These are phyloP conservation scores for Artemisia annua DNA, from an alignment of 129 eudicot genomes.

Conservation along the genomic window DNA sequence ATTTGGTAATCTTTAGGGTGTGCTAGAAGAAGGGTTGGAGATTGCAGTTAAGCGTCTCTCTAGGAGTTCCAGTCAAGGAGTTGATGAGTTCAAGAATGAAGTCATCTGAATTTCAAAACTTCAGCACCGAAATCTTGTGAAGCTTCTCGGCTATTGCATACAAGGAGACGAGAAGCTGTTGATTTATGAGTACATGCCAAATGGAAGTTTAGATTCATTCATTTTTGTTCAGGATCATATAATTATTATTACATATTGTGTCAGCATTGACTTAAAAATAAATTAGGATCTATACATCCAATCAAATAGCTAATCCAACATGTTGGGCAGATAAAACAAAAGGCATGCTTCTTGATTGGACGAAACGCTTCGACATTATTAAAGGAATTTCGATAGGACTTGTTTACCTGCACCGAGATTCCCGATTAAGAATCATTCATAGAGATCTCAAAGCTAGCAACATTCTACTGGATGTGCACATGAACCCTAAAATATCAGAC, in stretches of 20 bases:
- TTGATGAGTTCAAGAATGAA: constrained; percentile 18
- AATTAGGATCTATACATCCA: background rate
- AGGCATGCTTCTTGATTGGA: constrained; percentile 9
- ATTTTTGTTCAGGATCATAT: constrained; percentile 22
- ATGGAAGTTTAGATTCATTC: constrained; percentile 23
- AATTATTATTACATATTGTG: background rate
- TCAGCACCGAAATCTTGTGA: constrained; percentile 24
- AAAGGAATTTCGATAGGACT: constrained; percentile 25
- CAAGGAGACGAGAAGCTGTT: constrained; percentile 12
- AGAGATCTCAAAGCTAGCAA: constrained; percentile 27
- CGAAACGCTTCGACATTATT: constrained; percentile 19
- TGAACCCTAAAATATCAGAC: constrained; percentile 32
- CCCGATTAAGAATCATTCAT: constrained; percentile 26
- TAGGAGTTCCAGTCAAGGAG: constrained; percentile 6
- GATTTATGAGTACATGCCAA: constrained; percentile 20
- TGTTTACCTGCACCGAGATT: constrained; percentile 27
- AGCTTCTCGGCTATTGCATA: constrained; percentile 22
- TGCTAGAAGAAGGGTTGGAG: constrained; percentile 18
- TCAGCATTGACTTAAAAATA: background rate
- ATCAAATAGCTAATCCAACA: background rate
- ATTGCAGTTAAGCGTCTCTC: constrained; percentile 21
- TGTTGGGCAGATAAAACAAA: constrained; percentile 3
- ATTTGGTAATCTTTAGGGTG: constrained; percentile 14
- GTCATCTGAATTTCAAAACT: constrained; percentile 23
- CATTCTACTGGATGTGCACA: constrained; percentile 21